These are phyloP conservation scores for Cicer yamashitae DNA, from an alignment of 306 rosid species.

Conservation along the genomic window DNA sequence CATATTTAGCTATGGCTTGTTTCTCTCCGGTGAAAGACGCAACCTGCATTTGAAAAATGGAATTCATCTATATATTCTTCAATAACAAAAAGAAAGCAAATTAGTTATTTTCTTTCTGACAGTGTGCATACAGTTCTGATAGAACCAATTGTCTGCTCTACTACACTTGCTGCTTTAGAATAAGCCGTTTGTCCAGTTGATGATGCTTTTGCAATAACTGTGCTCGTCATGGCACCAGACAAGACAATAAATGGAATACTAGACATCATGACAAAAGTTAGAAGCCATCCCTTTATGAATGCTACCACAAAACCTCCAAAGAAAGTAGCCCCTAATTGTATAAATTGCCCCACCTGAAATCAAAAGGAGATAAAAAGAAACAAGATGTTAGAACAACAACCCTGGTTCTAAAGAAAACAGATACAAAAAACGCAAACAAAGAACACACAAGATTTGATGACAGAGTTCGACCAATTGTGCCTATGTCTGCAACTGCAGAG, in stretches of 20 bases:
- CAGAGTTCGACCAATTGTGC: no score
- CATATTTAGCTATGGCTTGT: slow-evolving; percentile 36
- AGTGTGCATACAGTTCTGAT: slow-evolving; percentile 68
- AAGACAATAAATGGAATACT: slow-evolving; percentile 64
- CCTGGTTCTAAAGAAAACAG: no score
- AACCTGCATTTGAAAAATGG: slow-evolving; percentile 48
- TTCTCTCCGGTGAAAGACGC: slow-evolving; percentile 77
- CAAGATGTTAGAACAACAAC: neutral
- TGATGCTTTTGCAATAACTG: slow-evolving; percentile 52
- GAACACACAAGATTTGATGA: no score
- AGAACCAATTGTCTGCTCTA: slow-evolving; percentile 78
- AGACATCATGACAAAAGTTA: slow-evolving; percentile 71
- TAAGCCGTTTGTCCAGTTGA: slow-evolving; percentile 72
- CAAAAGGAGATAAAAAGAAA: neutral
- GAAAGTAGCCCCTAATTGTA: slow-evolving; percentile 70
- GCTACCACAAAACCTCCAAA: slow-evolving; percentile 69
- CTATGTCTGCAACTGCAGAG: no score
- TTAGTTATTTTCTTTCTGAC: slow-evolving; percentile 17
- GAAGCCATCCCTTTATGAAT: slow-evolving; percentile 78
- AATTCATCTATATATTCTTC: neutral
- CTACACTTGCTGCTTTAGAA: slow-evolving; percentile 71
- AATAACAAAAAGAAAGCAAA: neutral
- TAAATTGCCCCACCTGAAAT: slow-evolving; percentile 74
- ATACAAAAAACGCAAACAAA: no score
- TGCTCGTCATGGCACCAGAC: slow-evolving; percentile 61